These are phyloP conservation scores for Myxozyma udenii DNA, from an alignment of 805 yeast genomes.

Conservation along the genomic window DNA sequence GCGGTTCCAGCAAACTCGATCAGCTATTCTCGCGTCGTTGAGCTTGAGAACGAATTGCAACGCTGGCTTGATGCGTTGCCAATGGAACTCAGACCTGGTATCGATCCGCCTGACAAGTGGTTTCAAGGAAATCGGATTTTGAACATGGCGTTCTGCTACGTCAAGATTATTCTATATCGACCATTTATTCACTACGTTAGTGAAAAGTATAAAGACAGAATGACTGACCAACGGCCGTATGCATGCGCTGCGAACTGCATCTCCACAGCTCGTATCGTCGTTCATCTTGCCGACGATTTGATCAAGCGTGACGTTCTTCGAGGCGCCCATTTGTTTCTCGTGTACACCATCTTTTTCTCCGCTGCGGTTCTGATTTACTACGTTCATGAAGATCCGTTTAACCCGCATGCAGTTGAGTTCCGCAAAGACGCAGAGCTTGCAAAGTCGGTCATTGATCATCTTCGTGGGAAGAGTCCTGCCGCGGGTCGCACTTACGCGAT, in stretches of 20 bases:
- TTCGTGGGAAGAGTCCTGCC: slow-evolving; percentile 72
- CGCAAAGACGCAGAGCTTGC: slow-evolving; percentile 80
- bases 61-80: slow-evolving; percentile 73
- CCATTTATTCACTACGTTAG: slow-evolving; percentile 85
- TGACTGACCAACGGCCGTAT: slow-evolving; percentile 56
- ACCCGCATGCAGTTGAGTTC: slow-evolving; percentile 43
- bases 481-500: slow-evolving; percentile 78
- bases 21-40: slow-evolving; percentile 46
- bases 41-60: slow-evolving; percentile 65
- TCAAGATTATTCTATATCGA: slow-evolving; percentile 75
- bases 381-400: slow-evolving; percentile 51
- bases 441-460: slow-evolving; percentile 61
- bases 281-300: slow-evolving; percentile 77
- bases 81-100: slow-evolving; percentile 64
- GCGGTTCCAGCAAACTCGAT: slow-evolving; percentile 21
- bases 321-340: slow-evolving; percentile 90
- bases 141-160: slow-evolving; percentile 47
- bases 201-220: slow-evolving; percentile 44
- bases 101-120: slow-evolving; percentile 63
- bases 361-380: slow-evolving; percentile 83
- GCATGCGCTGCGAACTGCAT: slow-evolving; percentile 80
- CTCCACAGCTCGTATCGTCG: slow-evolving; percentile 77
- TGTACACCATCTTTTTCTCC: slow-evolving; percentile 83
- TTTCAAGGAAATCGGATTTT: slow-evolving; percentile 70
- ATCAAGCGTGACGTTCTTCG: slow-evolving; percentile 64